phyloP scores from a whole-genome alignment of 306 rosid species.

The Castanospermum australe region DNA sequence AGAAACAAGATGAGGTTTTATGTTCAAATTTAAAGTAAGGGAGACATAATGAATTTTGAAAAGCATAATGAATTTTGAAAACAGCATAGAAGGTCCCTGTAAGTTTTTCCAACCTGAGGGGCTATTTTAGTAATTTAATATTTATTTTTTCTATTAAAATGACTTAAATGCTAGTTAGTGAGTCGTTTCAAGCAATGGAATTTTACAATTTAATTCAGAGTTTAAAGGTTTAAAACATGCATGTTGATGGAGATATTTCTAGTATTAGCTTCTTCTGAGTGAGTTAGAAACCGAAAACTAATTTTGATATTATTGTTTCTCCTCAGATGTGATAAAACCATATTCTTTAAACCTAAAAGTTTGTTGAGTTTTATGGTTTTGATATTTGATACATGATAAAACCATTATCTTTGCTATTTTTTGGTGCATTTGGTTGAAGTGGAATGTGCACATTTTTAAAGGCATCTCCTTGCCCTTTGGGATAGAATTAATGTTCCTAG shows the following conservation, averaged over 20 bases:
- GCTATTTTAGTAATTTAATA: too few relatives aligned
- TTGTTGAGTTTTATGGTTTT: not conserved
- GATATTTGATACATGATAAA: too few relatives aligned
- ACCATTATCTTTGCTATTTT: too few relatives aligned
- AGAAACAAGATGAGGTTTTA: too few relatives aligned
- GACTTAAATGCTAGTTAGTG: not conserved
- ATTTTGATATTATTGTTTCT: not conserved
- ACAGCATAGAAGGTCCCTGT: too few relatives aligned
- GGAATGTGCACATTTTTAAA: too few relatives aligned
- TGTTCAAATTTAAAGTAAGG: too few relatives aligned
- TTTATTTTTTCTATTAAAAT: not conserved
- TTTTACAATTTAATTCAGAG: not conserved
- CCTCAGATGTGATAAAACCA: not conserved
- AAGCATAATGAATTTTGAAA: too few relatives aligned
- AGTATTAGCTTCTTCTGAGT: not conserved
- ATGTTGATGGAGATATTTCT: not conserved
- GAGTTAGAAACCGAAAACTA: not conserved
- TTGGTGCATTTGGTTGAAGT: too few relatives aligned
- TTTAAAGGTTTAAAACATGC: not conserved
- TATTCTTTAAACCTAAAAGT: not conserved
- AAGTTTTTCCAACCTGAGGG: too few relatives aligned
- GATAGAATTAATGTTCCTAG: not conserved
- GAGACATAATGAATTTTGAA: too few relatives aligned
- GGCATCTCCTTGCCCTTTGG: not conserved
- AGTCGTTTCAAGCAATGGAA: not conserved